These are phyloP conservation scores for Brassica nigra DNA, from an alignment of 345 rosid species.

Conservation along the genomic window DNA sequence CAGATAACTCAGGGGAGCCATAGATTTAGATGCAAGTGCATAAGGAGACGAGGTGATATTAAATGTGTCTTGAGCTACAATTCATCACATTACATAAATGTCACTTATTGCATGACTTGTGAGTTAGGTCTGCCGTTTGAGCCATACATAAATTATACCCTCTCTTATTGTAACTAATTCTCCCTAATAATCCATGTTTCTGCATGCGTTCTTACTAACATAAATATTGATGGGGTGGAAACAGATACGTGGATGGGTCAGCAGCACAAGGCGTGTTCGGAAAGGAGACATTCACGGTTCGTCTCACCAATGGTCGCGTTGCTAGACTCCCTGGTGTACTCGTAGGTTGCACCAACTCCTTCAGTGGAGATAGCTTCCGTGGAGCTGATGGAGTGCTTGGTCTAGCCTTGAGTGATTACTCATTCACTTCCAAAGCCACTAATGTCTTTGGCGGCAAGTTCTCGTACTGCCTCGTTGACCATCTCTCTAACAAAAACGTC, in stretches of 20 bases:
- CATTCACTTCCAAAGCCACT: slow-evolving; percentile 49
- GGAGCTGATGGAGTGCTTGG: slow-evolving; percentile 64
- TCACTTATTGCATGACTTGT: slow-evolving; percentile 46
- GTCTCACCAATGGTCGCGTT: slow-evolving; percentile 38
- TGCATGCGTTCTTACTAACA: neutral
- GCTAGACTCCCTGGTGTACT: slow-evolving; percentile 40
- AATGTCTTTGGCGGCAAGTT: slow-evolving; percentile 47
- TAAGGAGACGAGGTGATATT: slow-evolving; percentile 21
- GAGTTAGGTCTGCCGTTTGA: slow-evolving; percentile 46
- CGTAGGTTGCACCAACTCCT: slow-evolving; percentile 54
- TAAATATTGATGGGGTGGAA: neutral
- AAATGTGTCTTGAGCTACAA: slow-evolving; percentile 37
- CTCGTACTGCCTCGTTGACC: slow-evolving; percentile 70
- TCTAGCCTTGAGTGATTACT: slow-evolving; percentile 46
- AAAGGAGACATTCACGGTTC: slow-evolving; percentile 49
- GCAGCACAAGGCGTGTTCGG: slow-evolving; percentile 51
- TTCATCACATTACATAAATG: slow-evolving; percentile 44
- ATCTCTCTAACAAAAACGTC: slow-evolving; percentile 49
- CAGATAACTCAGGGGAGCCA: neutral
- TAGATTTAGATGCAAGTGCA: slow-evolving; percentile 26
- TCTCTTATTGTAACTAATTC: neutral
- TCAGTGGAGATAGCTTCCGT: slow-evolving; percentile 39
- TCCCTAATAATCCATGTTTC: neutral
- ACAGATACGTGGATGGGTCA: slow-evolving; percentile 53
- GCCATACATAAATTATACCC: slow-evolving; percentile 8